These are phyloP conservation scores for Vanrija sp. DNA, from an alignment of 1,284 basidiomycete genomes.

Conservation along the genomic window DNA sequence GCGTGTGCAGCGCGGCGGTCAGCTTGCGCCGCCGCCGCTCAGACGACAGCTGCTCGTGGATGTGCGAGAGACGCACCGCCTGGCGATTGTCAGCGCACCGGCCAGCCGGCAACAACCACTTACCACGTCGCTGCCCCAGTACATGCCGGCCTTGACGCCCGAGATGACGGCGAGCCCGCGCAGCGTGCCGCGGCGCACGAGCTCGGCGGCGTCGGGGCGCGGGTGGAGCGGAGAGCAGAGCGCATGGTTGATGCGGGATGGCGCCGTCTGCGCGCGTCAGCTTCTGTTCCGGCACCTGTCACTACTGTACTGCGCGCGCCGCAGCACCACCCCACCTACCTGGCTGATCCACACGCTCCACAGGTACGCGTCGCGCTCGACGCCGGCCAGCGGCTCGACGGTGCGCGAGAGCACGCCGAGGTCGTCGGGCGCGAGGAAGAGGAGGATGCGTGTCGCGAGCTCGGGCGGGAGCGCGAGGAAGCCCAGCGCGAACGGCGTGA, in stretches of 20 bases:
- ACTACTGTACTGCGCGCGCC: too few species aligned
- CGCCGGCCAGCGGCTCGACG: constrained; percentile 16
- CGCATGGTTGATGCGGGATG: constrained; percentile 16
- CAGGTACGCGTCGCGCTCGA: constrained; percentile 23
- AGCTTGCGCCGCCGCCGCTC: constrained; percentile 14
- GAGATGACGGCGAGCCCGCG: constrained; percentile 22
- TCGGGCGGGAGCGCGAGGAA: constrained; percentile 22
- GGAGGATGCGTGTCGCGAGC: constrained; percentile 23
- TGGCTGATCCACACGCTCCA: constrained; percentile 17
- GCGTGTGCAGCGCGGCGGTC: constrained; percentile 4
- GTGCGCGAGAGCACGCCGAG: constrained; percentile 21
- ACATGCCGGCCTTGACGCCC: constrained; percentile 13
- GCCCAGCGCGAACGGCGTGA: constrained; percentile 9
- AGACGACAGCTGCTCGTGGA: constrained; percentile 18
- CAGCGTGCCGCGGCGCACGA: constrained; percentile 24
- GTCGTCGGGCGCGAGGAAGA: constrained; percentile 26
- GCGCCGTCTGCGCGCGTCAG: constrained; percentile 16
- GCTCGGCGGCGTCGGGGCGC: constrained; percentile 22
- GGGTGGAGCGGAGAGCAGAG: constrained; percentile 19
- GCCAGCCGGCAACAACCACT: background rate
- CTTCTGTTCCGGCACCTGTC: background rate
- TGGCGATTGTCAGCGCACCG: background rate
- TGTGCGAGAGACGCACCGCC: constrained; percentile 24
- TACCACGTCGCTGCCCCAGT: constrained; percentile 22
- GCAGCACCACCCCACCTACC: constrained; percentile 6